A percentile compares a stretch with the other conserved stretches of the same genome.
Conservation (phyloP, 352 stramenopile genomes). For the Phytophthora rubi region DNA sequence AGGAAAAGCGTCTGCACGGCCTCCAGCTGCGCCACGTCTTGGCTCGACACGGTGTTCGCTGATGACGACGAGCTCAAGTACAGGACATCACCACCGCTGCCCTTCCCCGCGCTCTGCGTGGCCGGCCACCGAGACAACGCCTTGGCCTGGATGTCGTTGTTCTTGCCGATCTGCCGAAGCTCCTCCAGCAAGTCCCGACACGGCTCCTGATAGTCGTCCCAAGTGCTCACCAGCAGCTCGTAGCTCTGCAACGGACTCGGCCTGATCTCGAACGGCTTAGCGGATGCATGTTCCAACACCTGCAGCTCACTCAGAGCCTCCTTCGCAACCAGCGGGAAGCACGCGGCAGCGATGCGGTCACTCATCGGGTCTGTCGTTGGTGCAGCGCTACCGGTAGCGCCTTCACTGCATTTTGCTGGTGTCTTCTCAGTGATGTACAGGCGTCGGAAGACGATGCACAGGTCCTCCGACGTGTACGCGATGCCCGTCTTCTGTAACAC, state of each 20-base stretch:
- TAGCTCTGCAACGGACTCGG: constrained; percentile 50
- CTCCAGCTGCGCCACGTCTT: constrained; percentile 77
- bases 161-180: constrained; percentile 61
- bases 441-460: constrained; percentile 68
- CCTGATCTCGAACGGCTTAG: constrained; percentile 47
- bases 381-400: neutral
- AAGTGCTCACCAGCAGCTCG: constrained; percentile 63
- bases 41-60: constrained; percentile 52
- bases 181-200: constrained; percentile 61
- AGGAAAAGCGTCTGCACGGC: constrained; percentile 59
- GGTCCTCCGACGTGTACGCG: constrained; percentile 58
- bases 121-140: constrained; percentile 32
- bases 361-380: constrained; percentile 49
- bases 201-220: constrained; percentile 60
- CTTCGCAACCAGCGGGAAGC: constrained; percentile 56
- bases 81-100: constrained; percentile 39
- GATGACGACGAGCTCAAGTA: constrained; percentile 66
- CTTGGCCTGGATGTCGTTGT: constrained; percentile 70
- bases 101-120: constrained; percentile 11
- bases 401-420: neutral
- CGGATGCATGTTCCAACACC: constrained; percentile 43
- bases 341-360: constrained; percentile 68
- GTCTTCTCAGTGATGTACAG: constrained; percentile 59
- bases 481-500: constrained; percentile 63
- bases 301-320: constrained; percentile 55